Evolutionary conservation across 2,329 filamentous ascomycete species (phyloP).

Genomic region (Knufia fluminis): DNA sequence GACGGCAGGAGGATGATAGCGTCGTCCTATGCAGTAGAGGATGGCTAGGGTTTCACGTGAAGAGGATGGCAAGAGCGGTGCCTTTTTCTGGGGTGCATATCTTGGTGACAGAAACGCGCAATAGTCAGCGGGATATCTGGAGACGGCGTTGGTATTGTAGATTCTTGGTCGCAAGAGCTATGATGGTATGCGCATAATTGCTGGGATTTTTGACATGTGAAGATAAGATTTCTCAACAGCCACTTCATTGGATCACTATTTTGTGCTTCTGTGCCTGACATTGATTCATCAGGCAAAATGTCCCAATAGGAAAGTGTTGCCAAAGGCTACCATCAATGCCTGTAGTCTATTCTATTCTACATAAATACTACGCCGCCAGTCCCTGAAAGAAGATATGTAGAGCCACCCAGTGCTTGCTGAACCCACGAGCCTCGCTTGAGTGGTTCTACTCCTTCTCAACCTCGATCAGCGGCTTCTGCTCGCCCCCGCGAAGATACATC

Average conservation of each 20-base stretch:
- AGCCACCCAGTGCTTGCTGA: too few species aligned
- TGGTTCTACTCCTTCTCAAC: constrained; percentile 18
- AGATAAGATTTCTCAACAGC: too few species aligned
- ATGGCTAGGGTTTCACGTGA: not conserved
- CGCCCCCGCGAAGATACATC: constrained; percentile 70
- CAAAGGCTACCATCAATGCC: not conserved
- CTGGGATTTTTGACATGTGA: constrained; percentile 1
- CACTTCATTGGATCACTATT: not conserved
- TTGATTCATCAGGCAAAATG: not conserved
- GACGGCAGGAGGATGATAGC: not conserved
- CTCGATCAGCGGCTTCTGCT: constrained; percentile 30
- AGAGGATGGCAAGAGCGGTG: not conserved
- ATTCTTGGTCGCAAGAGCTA: too few species aligned
- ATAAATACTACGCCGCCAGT: too few species aligned
- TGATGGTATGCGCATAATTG: not conserved
- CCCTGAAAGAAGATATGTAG: too few species aligned
- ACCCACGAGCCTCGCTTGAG: too few species aligned
- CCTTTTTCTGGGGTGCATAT: constrained; percentile 1
- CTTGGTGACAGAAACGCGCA: not conserved
- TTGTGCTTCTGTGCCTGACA: constrained; percentile 1
- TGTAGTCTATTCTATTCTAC: not conserved
- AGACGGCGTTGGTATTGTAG: too few species aligned
- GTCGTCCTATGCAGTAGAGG: not conserved
- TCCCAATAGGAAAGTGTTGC: not conserved
- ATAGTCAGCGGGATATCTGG: not conserved